Evolutionary conservation across 2,329 filamentous ascomycete species (phyloP), one percentile per base, ranked within the genome.

Genomic region (Exserohilum rostratum): DNA sequence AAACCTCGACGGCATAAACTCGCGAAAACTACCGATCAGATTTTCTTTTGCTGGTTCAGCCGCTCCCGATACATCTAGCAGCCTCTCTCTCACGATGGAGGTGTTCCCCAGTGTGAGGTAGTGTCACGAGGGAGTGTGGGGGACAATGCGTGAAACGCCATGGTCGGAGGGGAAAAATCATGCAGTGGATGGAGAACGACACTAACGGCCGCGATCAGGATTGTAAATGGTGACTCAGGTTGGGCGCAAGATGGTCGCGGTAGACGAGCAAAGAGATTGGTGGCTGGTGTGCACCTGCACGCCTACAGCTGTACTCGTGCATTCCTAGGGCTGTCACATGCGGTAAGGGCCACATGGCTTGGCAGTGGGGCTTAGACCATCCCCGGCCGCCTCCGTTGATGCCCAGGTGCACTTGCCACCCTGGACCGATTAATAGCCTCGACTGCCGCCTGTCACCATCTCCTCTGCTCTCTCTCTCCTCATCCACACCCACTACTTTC

Each of bases 321-420:
- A n/a, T 6, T 46, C 18, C 29, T 29, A 15, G 33, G 18, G 22
- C 22, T n/a, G 45, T 37, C 45, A 35, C 45, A 27, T 38, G 45
- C 33, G 27, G 25, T 18, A 20, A 46, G 31, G 33, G 44, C 43
- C 17, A 30, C 20, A 18, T 27, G 13, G 20, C 47, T 55, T 46
- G 52, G 52, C 40, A 51, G 52, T 25, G 52, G 52, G 52, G 52
- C 52, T 51, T 51, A 55, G 52, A 55, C 52, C 52, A 42, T 46
- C 34, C 42, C 20, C 39, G 34, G 51, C 46, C 46, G 48, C 31
- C 35, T 35, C 35, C 27, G 30, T 45, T 35, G 35, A 22, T 54
- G 37, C 40, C 34, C 52, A 31, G 35, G 30, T 50, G 45, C 52
- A 43, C 47, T 55, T 47, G 52, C 52, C 52, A 55, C 52, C 52